Evolutionary conservation across 2,329 filamentous ascomycete species (phyloP).

Genomic region (Claviceps pazoutovae): DNA sequence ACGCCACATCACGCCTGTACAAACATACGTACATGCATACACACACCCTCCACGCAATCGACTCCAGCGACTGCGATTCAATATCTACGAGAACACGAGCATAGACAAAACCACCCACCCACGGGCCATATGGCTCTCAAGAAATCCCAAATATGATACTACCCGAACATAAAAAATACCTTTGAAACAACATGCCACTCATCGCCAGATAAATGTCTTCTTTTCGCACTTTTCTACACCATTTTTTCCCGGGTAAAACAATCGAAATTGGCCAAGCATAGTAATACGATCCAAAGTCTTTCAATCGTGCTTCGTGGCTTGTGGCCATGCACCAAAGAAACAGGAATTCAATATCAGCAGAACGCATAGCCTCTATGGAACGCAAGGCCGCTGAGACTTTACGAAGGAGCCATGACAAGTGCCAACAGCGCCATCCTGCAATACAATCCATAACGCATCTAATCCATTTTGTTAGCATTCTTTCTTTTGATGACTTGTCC

Average conservation of each 20-base stretch:
- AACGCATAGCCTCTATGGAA: background rate
- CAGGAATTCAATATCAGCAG: background rate
- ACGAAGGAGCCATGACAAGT: conserved; percentile 54
- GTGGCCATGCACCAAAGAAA: background rate
- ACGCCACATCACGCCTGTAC: background rate
- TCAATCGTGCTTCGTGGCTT: background rate
- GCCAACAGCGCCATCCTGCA: conserved; percentile 95
- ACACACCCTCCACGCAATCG: conserved; percentile 2
- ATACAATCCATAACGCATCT: conserved; percentile 98
- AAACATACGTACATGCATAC: background rate
- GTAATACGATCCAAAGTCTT: background rate
- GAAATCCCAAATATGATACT: background rate
- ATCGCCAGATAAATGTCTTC: too few species aligned
- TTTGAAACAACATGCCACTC: too few species aligned
- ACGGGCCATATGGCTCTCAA: background rate
- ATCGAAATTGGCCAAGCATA: too few species aligned
- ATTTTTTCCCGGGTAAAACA: too few species aligned
- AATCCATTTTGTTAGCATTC: conserved; percentile 3
- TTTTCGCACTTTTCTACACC: too few species aligned
- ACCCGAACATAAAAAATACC: too few species aligned
- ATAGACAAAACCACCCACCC: background rate
- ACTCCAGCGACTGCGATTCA: conserved; percentile 4
- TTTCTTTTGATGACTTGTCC: background rate
- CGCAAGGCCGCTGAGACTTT: background rate
- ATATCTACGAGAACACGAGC: background rate